These are phyloP conservation scores for Linum usitatissimum DNA, from an alignment of 345 rosid genomes.

Conservation along the genomic window DNA sequence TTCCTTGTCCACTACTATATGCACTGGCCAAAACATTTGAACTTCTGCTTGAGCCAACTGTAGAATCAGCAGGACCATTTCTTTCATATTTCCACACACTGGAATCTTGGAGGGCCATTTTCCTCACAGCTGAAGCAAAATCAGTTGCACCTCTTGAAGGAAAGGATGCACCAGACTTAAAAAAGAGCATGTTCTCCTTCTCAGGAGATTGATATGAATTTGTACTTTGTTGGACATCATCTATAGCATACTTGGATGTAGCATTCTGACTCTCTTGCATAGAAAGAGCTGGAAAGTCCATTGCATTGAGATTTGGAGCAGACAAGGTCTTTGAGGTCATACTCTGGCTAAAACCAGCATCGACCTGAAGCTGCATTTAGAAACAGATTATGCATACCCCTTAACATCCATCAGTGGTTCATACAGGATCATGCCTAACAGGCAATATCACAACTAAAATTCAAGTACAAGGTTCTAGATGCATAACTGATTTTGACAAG, in stretches of 20 bases:
- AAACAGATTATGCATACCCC: slow-evolving; percentile 4
- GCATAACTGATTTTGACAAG: not conserved
- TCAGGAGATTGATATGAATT: slow-evolving; percentile 52
- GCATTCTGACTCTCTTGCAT: slow-evolving; percentile 44
- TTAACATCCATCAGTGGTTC: not conserved
- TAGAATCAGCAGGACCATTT: slow-evolving; percentile 58
- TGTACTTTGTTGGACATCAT: slow-evolving; percentile 54
- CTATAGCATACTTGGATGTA: slow-evolving; percentile 52
- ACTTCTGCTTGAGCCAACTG: slow-evolving; percentile 77
- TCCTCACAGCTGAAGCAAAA: slow-evolving; percentile 92
- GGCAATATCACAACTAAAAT: not conserved
- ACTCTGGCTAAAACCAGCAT: slow-evolving; percentile 66
- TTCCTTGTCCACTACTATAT: slow-evolving; percentile 50
- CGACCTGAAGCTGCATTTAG: slow-evolving; percentile 78
- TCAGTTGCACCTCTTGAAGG: slow-evolving; percentile 54
- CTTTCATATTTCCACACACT: slow-evolving; percentile 78
- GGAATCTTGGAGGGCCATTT: slow-evolving; percentile 73
- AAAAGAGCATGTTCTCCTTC: slow-evolving; percentile 63
- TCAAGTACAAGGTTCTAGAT: not conserved
- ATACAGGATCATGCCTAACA: not conserved
- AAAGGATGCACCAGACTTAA: slow-evolving; percentile 49
- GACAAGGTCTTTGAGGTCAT: slow-evolving; percentile 51
- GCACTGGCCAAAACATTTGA: slow-evolving; percentile 44
- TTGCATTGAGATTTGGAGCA: slow-evolving; percentile 58
- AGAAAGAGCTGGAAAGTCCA: slow-evolving; percentile 83